These are phyloP conservation scores for Teunomyces gatunensis DNA, from an alignment of 805 yeast genomes.

Conservation along the genomic window DNA sequence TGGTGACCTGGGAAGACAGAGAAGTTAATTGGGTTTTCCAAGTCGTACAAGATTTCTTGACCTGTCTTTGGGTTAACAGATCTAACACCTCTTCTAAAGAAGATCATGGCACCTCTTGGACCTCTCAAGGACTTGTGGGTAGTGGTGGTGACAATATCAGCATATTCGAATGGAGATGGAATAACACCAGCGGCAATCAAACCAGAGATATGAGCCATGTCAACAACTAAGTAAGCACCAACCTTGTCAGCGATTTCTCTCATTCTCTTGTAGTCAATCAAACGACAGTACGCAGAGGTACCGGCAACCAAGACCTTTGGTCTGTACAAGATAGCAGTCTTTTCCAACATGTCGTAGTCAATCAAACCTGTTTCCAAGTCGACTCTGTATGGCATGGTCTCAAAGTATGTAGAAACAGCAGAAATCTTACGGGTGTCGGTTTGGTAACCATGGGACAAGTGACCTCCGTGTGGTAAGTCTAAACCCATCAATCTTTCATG, in stretches of 20 bases:
- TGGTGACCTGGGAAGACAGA: constrained; percentile 99
- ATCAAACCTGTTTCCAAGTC: constrained; percentile 84
- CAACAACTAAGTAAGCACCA: constrained; percentile 89
- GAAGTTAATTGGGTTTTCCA: constrained; percentile 89
- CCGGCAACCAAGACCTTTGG: constrained; percentile 97
- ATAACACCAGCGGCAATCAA: constrained; percentile 92
- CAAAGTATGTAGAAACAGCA: constrained; percentile 88
- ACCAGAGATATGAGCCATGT: constrained; percentile 98
- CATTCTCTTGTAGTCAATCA: constrained; percentile 88
- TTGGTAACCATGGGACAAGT: constrained; percentile 95
- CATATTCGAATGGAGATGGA: constrained; percentile 87
- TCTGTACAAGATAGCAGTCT: constrained; percentile 81
- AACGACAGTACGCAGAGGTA: constrained; percentile 91
- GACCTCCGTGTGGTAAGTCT: constrained; percentile 98
- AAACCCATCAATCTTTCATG: constrained; percentile 96
- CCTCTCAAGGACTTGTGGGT: constrained; percentile 98
- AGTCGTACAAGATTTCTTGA: constrained; percentile 78
- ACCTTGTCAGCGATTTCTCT: constrained; percentile 86
- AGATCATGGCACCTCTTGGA: constrained; percentile 98
- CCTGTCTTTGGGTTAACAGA: constrained; percentile 76
- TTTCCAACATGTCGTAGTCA: constrained; percentile 84
- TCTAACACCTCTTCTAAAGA: constrained; percentile 92
- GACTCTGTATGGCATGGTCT: constrained; percentile 96
- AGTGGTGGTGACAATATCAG: constrained; percentile 96
- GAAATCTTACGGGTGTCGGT: constrained; percentile 87